Base-by-base conservation (phyloP, 352 stramenopile genomes). In the Globisporangium cystogenes region DNA sequence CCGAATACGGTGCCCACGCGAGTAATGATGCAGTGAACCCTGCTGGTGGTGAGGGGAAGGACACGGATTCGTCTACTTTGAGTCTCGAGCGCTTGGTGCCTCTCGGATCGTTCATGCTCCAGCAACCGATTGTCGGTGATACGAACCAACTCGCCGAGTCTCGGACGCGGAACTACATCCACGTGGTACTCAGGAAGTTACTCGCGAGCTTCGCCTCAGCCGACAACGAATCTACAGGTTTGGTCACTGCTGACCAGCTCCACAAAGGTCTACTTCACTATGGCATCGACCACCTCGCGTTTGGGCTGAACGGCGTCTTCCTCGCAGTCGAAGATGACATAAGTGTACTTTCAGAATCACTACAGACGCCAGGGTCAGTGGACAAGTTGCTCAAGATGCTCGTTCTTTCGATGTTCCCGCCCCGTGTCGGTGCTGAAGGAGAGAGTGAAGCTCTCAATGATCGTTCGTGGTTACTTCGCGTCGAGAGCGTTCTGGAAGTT, bases 401-500 rank as follows among this genome's bases (percentile, higher is more conserved):
- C 20, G 18, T 60, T 20, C 18, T 55, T 20, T 45, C 26, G 18
- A 36, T 60, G 47, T 24, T 60, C 6, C 21, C 33, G 3, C 15
- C 42, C 12, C 10, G 16, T 5, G 6, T 3, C 1, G 15, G 11
- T 0, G 40, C 20, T 20, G 21, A 39, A 24, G 6, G 23, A 35
- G 29, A 12, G 29, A 12, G 8, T 35, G 27, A 33, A 3, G 18
- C 10, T 15, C 31, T 21, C 7, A 27, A 55, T 14, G 27, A 55
- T 35, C 39, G 55, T 14, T 24, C 26, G 21, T 50, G 54, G 46
- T 20, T 62, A 10, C 46, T 47, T 23, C 55, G 50, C 21, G 24
- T 62, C 24, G 55, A 62, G 23, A 50, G 42, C 10, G n/a, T 49
- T 2, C 27, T 62, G 4, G 56, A 62, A 16, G 55, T 62, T n/a